Conservation (phyloP, 2,329 filamentous ascomycete species). For the Aulographum hederae region DNA sequence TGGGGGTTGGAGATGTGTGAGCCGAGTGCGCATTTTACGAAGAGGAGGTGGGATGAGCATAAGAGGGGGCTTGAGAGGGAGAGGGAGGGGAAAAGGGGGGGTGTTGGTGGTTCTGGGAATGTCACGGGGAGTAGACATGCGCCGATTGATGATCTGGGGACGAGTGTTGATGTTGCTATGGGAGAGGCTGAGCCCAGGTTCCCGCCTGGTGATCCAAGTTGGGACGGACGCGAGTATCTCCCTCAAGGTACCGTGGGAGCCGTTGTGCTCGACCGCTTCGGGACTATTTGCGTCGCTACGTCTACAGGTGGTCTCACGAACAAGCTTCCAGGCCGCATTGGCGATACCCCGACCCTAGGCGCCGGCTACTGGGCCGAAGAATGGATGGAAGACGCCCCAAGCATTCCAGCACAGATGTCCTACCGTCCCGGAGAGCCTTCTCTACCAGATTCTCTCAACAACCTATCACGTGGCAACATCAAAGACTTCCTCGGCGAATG, state of each 20-base stretch:
- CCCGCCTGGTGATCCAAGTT: conserved; percentile 21
- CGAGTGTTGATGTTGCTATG: neutral
- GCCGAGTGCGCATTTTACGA: conserved; percentile 60
- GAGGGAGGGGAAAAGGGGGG: conserved; percentile 26
- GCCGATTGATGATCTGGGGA: too few relatives aligned
- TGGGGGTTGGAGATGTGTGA: conserved; percentile 58
- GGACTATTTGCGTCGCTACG: conserved; percentile 50
- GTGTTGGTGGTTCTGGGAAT: conserved; percentile 14
- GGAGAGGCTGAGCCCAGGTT: neutral
- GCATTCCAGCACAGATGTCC: conserved; percentile 7
- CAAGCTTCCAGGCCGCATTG: conserved; percentile 68
- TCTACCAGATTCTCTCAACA: conserved; percentile 9
- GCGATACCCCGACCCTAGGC: conserved; percentile 69
- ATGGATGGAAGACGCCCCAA: conserved; percentile 37
- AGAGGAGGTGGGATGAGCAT: conserved; percentile 65
- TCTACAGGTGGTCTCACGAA: conserved; percentile 70
- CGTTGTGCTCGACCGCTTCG: conserved; percentile 61
- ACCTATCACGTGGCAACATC: too few relatives aligned
- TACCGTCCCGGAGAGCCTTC: conserved; percentile 6
- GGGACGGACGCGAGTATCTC: conserved; percentile 46
- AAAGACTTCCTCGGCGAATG: conserved; percentile 8
- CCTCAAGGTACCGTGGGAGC: conserved; percentile 75
- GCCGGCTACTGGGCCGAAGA: conserved; percentile 85
- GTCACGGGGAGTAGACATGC: too few relatives aligned
- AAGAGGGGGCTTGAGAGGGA: conserved; percentile 34